Base-by-base conservation (phyloP, 1,284 basidiomycete genomes). In the Marasmius oreades region DNA sequence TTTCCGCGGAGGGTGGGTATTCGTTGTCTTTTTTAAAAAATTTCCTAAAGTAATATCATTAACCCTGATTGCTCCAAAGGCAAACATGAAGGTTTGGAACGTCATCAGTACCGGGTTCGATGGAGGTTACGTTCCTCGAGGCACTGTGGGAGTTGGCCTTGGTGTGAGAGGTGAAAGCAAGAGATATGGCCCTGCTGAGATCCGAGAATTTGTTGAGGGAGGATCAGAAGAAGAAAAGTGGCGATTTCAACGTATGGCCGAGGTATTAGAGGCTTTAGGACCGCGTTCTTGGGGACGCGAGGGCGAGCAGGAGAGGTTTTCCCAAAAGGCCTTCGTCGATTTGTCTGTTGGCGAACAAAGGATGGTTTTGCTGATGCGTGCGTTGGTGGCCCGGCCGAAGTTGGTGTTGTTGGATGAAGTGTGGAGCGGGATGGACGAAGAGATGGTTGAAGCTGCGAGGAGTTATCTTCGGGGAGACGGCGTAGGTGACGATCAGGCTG, bases 401-500 rank as follows among this genome's bases (percentile, higher is more conserved):
- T 65, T 98, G 36, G 75, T 97, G 10, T 76, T 97, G 11, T 73
- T 97, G 36, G 95, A 98, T 66, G 95, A 98, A 68, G 90, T 88
- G 11, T 93, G 92, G 81, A 85, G 90, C 28, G 94, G 93, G 28
- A 94, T 97, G 90, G 89, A 92, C 64, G 85, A 85, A 55, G 72
- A 70, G 8, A 91, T 92, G 81, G 82, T 95, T 48, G 71, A 69
- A 12, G 80, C 78, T 44, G 88, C 86, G 45, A 76, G 81, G 59
- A 63, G 62, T 43, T 90, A 92, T 64, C 67, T 98, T 28, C 73
- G 81, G 33, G 69, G 75, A 34, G 72, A 77, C n/a, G 83, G 80
- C 45, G 69, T 82, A 20, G 73, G 77, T 14, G 62, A 70, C 23
- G 74, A 81, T 31, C 92, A 95, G 71, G 89, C 86, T 0, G 87